A percentile compares a stretch with the other conserved stretches of the same genome.
phyloP scores from a whole-genome alignment of 2,329 filamentous ascomycete genomes.

The Bipolaris bicolor region DNA sequence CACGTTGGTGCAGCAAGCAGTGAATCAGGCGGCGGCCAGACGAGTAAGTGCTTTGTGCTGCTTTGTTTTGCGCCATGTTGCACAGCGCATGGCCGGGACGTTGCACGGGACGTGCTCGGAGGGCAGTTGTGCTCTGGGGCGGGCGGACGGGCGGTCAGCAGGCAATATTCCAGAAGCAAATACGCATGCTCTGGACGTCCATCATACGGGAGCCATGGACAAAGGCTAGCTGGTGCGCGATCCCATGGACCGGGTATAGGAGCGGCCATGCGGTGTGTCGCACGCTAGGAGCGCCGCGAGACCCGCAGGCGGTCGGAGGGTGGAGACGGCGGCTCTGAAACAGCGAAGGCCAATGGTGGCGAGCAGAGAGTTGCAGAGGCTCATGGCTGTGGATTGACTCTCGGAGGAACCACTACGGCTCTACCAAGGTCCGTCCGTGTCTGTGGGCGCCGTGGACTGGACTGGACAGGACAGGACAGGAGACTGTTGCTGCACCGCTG shows the following conservation, averaged over 20 bases:
- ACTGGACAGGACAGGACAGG: background rate
- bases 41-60: conserved; percentile 13
- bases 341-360: conserved; percentile 29
- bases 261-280: conserved; percentile 32
- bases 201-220: background rate
- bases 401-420: conserved; percentile 21
- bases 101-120: conserved; percentile 15
- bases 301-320: conserved; percentile 21
- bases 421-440: conserved; percentile 15
- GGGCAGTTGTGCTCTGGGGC: background rate
- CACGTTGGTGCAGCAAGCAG: too few relatives aligned
- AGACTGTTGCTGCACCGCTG: conserved; percentile 16
- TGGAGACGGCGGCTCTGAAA: conserved; percentile 33
- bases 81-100: conserved; percentile 34
- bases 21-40: conserved; percentile 15
- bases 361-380: conserved; percentile 27
- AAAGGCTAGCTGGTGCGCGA: conserved; percentile 1
- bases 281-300: conserved; percentile 19
- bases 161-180: conserved; percentile 20
- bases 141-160: conserved; percentile 3
- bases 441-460: conserved; percentile 16
- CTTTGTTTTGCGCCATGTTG: conserved; percentile 24
- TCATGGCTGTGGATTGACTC: conserved; percentile 18
- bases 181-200: background rate
- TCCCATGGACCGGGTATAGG: conserved; percentile 19